phyloP scores from a whole-genome alignment of 2,329 filamentous ascomycete species.

The Atkinsonella texensis region DNA sequence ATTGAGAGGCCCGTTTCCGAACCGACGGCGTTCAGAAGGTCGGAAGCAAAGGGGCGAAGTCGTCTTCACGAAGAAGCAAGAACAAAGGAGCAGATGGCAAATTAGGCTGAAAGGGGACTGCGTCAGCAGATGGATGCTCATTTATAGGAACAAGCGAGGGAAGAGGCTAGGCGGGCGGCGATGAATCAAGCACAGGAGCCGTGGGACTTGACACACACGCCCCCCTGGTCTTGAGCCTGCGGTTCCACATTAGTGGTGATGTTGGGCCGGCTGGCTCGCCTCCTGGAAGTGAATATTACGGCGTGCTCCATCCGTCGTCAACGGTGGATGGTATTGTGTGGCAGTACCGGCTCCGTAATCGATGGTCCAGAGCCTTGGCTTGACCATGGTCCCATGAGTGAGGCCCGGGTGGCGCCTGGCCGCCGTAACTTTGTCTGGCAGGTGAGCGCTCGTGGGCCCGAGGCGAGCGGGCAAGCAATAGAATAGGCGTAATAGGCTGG shows the following conservation, averaged over 20 bases:
- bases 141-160: constrained; percentile 6
- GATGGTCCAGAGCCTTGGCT: background rate
- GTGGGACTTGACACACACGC: background rate
- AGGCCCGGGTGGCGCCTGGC: background rate
- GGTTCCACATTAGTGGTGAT: constrained; percentile 3
- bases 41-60: constrained; percentile 3
- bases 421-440: background rate
- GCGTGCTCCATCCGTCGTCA: background rate
- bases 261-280: constrained; percentile 4
- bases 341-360: background rate
- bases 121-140: constrained; percentile 7
- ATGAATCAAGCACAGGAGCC: constrained; percentile 4
- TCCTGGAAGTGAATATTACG: background rate
- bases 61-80: background rate
- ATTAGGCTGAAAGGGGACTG: constrained; percentile 4
- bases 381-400: background rate
- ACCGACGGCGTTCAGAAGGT: background rate
- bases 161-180: constrained; percentile 3
- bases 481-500: no score
- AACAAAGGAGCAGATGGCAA: constrained; percentile 1
- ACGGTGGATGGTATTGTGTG: background rate
- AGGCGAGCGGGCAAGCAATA: background rate
- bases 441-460: no score
- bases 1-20: background rate
- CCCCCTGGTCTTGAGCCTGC: background rate